A percentile compares a stretch with the other conserved stretches of the same genome.
phyloP scores from a whole-genome alignment of 176 grass and related monocot genomes.

The Bromus sterilis region DNA sequence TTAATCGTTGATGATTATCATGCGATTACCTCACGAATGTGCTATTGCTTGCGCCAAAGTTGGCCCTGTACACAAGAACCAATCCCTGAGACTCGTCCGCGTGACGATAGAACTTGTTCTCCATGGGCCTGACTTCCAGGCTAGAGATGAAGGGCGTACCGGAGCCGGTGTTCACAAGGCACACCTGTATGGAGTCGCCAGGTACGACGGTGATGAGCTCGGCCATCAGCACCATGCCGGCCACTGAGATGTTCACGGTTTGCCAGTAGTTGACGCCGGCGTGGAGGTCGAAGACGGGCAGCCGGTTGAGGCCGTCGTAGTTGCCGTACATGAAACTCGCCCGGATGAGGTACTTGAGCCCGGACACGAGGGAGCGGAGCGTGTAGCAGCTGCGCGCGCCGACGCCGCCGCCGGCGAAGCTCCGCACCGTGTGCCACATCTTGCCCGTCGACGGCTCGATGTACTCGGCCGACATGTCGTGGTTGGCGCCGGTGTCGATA shows the following conservation, averaged over 20 bases:
- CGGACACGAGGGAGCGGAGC: constrained; percentile 21
- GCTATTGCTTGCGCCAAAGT: neutral
- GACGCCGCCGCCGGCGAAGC: constrained; percentile 28
- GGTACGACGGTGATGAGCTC: too few species aligned
- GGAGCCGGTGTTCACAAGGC: neutral
- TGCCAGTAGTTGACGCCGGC: neutral
- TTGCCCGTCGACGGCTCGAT: neutral
- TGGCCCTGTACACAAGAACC: too few species aligned
- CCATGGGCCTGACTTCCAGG: neutral
- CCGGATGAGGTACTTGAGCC: constrained; percentile 36
- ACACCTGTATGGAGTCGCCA: neutral
- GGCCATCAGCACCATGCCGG: too few species aligned
- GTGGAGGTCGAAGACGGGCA: neutral
- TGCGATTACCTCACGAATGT: too few species aligned
- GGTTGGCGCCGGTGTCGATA: constrained; percentile 26
- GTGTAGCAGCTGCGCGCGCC: constrained; percentile 47
- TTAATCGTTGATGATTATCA: too few species aligned
- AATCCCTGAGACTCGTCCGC: neutral
- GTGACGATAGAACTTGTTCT: neutral
- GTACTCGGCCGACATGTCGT: constrained; percentile 26
- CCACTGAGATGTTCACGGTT: too few species aligned
- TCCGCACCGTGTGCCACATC: constrained; percentile 19
- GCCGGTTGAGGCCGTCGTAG: too few species aligned
- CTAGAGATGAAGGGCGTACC: neutral
- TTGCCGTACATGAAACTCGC: constrained; percentile 27